Evolutionary conservation across 2,329 filamentous ascomycete genomes (phyloP), one percentile per base, ranked within the genome.

Genomic region (Fusarium bactridioides): DNA sequence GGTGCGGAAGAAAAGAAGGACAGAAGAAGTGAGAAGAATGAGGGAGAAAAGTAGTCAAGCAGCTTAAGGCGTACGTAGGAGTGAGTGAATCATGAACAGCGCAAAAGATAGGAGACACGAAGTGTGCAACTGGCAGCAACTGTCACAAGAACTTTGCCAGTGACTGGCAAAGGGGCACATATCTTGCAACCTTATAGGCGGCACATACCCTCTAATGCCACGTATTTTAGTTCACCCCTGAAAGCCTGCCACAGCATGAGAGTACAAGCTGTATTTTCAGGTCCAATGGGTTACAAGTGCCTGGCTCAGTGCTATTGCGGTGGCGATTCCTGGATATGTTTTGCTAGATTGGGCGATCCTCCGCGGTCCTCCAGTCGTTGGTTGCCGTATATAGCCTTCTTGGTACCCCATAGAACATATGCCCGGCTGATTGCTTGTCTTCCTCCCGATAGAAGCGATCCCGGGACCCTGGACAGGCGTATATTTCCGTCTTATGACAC

Each of bases 61-160:
- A 47, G 25, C 21, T 47, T 19, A 45, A 37, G 35, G 44, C 35
- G 47, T 25, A 70, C 51, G 51, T 48, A 29, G 38, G 43, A 64
- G 31, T 44, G 47, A 57, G 64, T 61, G 37, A 70, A 33, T 44
- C 55, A 53, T 61, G 62, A 55, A 67, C 56, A 56, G 43, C 33
- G 55, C 44, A 69, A 64, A 56, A 72, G 61, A 68, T 62, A 40
- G 51, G 48, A 55, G 47, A 48, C 51, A 11, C 11, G 29, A 56
- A 19, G 41, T 51, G 64, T 64, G 60, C 72, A 69, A 66, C 73
- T 77, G 74, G 62, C 67, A 45, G 45, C 69, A 68, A 53, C 72
- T 70, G 74, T 75, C 65, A 65, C 61, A 74, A 70, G 73, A 56
- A 66, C 31, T 63, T 50, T 62, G 57, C 54, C 70, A 68, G 68